Base-by-base conservation (phyloP, 2,329 filamentous ascomycete species). In the Pyrenophora graminea region DNA sequence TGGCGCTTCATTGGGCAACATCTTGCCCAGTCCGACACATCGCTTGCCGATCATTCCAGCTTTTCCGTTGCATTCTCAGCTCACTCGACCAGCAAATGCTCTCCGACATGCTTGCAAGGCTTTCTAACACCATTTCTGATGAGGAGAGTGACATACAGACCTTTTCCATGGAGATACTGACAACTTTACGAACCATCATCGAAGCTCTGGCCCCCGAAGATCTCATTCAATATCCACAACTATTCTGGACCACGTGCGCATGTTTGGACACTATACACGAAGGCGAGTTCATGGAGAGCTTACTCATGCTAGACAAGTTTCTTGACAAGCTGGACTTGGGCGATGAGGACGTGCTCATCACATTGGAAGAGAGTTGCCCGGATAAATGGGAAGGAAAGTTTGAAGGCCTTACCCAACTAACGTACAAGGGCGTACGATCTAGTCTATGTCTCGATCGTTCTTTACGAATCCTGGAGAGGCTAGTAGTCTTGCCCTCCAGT, bases 211-310 rank as follows among this genome's bases (percentile, higher is more conserved):
- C 92, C 17, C 81, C 88, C 0, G 83, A 88, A 32, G 88, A 92
- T 68, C 80, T 99, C 2, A 75, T 96, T 40, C 85, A 86, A n/a
- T 97, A 96, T 59, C 94, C 94, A 1, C 93, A 97, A 66, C 79
- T 99, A 1, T 97, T 99, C 74, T 99, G 95, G 95, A 96, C 93
- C 0, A 96, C 90, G 0, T 97, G 92, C 65, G 94, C 94, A 9
- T 99, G 94, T 69, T 78, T 99, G 17, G 92, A 97, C 67, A 97
- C 94, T 0, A 96, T 97, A 66, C 96, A 97, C 59, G 95, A 99
- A 74, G 84, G 88, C 18, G 94, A 99, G 67, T 99, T 96, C 57
- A 83, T 94, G 55, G 94, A 97, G 69, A 91, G 90, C 18, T 79
- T 97, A 10, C 87, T 89, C 45, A 97, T 99, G 89, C 81, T 99